These are phyloP conservation scores for Podospora didyma DNA, from an alignment of 495 filamentous ascomycete genomes.

Conservation along the genomic window DNA sequence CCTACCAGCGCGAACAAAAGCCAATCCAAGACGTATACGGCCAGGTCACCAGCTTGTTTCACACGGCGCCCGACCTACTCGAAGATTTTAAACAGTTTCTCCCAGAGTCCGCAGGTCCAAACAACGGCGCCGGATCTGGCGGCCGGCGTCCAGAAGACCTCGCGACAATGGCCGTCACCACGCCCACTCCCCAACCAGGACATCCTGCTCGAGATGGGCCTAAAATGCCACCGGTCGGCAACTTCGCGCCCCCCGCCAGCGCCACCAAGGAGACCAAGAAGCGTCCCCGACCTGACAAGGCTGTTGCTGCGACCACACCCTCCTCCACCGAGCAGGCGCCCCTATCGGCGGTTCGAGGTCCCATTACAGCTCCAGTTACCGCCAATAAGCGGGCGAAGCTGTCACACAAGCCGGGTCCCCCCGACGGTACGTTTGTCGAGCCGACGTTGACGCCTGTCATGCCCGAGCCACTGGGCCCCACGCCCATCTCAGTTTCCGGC, in stretches of 20 bases:
- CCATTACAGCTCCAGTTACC: conserved; percentile 16
- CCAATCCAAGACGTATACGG: conserved; percentile 98
- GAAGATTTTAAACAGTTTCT: conserved; percentile 99
- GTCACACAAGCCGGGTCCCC: conserved; percentile 48
- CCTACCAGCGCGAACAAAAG: conserved; percentile 96
- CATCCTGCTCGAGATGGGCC: conserved; percentile 44
- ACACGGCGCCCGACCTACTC: conserved; percentile 88
- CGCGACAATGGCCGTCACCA: conserved; percentile 55
- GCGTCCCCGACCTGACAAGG: conserved; percentile 44
- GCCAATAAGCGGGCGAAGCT: conserved; percentile 59
- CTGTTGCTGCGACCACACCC: conserved; percentile 23
- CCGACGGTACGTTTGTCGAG: conserved; percentile 68
- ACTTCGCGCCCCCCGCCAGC: conserved; percentile 82
- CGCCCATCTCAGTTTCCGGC: conserved; percentile 55
- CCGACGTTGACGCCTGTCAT: conserved; percentile 82
- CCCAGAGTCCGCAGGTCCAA: conserved; percentile 84
- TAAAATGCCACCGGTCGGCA: conserved; percentile 90
- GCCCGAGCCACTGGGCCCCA: conserved; percentile 79
- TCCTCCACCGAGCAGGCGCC: conserved; percentile 28
- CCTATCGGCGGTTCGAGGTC: conserved; percentile 29
- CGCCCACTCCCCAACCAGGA: conserved; percentile 46
- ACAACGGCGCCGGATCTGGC: conserved; percentile 63
- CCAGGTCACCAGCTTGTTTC: conserved; percentile 93
- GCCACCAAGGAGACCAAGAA: conserved; percentile 79
- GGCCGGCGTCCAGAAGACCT: conserved; percentile 48